Evolutionary conservation across 805 yeast genomes (phyloP).

Genomic region (Vanderwaltozyma verrucispora): DNA sequence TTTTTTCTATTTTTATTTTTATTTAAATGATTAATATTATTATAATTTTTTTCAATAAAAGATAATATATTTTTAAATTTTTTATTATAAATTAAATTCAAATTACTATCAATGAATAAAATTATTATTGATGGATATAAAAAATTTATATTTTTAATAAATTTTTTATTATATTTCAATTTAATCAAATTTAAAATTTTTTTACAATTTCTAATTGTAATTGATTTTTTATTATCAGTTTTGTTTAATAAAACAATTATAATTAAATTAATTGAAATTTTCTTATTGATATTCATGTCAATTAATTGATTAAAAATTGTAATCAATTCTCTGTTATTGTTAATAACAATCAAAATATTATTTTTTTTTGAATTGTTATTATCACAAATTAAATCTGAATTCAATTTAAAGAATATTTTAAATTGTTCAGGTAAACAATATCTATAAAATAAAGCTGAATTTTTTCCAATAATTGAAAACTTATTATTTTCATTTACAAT

Average conservation of each 20-base stretch:
- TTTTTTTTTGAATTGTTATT: background rate
- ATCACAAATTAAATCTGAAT: background rate
- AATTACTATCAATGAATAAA: too few species aligned
- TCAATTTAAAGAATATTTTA: background rate
- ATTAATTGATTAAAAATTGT: too few species aligned
- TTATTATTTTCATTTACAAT: background rate
- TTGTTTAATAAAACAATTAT: background rate
- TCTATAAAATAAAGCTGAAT: background rate
- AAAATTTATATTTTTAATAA: background rate
- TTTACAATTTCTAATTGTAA: constrained; percentile 1
- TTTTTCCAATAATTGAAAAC: background rate
- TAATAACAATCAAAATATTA: background rate
- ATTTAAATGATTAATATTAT: background rate
- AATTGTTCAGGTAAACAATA: background rate
- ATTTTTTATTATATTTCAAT: background rate
- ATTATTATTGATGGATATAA: background rate
- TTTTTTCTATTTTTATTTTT: background rate
- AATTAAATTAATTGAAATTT: background rate
- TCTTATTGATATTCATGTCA: too few species aligned
- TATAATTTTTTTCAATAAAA: background rate
- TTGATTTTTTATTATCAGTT: background rate
- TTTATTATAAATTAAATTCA: background rate
- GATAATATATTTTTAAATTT: background rate
- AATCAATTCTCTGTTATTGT: background rate
- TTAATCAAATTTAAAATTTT: background rate